Percentiles rank a stretch among this genome's conserved stretches.
Conservation (phyloP, 495 filamentous ascomycete species). For the Hypoxylon cercidicola region DNA sequence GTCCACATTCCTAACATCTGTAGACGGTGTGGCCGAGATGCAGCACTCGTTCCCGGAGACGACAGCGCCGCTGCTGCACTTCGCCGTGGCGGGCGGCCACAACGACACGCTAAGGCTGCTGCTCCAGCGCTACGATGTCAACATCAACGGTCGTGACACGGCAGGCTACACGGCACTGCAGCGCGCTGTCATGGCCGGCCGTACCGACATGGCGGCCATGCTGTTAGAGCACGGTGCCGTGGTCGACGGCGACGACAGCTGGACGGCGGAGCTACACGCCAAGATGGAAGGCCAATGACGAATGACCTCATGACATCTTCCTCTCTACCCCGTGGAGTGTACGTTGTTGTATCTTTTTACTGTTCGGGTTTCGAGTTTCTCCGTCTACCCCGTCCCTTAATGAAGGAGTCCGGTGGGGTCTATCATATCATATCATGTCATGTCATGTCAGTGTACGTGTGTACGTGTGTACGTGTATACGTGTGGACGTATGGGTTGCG, state of each 20-base stretch:
- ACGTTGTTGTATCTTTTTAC: conserved; percentile 21
- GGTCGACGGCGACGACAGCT: conserved; percentile 41
- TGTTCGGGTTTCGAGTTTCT: conserved; percentile 24
- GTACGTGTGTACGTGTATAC: too few relatives aligned
- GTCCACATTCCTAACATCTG: conserved; percentile 36
- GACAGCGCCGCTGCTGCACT: conserved; percentile 47
- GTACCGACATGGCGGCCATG: conserved; percentile 48
- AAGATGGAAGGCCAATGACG: conserved; percentile 35
- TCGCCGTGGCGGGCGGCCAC: conserved; percentile 45
- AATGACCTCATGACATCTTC: conserved; percentile 6
- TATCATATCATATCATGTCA: conserved; percentile 13
- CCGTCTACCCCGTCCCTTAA: conserved; percentile 27
- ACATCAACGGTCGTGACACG: conserved; percentile 43
- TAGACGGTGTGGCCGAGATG: conserved; percentile 30
- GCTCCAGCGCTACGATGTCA: conserved; percentile 44
- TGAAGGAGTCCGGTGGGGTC: conserved; percentile 25
- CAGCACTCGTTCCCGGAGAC: conserved; percentile 45
- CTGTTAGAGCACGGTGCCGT: conserved; percentile 46
- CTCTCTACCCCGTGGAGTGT: conserved; percentile 19
- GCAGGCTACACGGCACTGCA: conserved; percentile 46
- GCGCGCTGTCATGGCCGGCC: conserved; percentile 45
- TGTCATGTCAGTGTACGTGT: too few relatives aligned
- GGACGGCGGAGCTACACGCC: conserved; percentile 36
- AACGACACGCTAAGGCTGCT: conserved; percentile 43
- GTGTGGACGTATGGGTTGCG: not conserved